Evolutionary conservation across 192 early-diverging fungal genomes (phyloP), one percentile per base, ranked within the genome.

Genomic region (Chytriomyces sp.): DNA sequence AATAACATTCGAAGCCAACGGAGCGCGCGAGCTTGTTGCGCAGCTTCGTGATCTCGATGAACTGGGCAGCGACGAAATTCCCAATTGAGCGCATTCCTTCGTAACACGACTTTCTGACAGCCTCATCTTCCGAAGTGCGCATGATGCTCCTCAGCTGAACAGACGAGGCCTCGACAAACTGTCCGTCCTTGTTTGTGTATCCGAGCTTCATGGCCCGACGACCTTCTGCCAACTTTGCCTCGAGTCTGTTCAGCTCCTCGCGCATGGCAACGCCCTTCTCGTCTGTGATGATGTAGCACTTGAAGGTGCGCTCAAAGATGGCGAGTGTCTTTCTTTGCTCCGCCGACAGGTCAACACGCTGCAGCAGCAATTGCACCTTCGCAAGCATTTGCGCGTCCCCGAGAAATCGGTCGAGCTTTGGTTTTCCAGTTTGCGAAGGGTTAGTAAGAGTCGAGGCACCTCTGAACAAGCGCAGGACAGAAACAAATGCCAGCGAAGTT

Each of bases 241-340:
- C 77, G 34, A 78, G 62, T 26, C 54, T 41, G 69, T 75, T 73
- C 52, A 78, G 58, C 40, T 72, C 19, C 34, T 58, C 61, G 28
- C 72, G 63, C 52, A 65, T 68, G 31, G 14, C 60, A 10, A 78
- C 30, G 0, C 73, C 72, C 22, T 57, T 55, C 4, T 49, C 34
- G 52, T 78, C 77, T 1, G 74, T 62, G 31, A 75, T 72, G 64
- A 78, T 78, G 73, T 78, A 78, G 68, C 64, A 69, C 61, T 70
- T 54, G 63, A 78, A 78, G 19, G 73, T 75, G 4, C 73, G 30
- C 52, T 78, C 63, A 67, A 78, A 78, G 65, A 65, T 69, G 19
- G 41, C 4, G 5, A 78, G 68, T 30, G 61, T 64, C 44, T 65
- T 65, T 5, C 34, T 6, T 3, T 78, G 40, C 26, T 74, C 73